phyloP scores from a whole-genome alignment of 768 basidiomycete species.

The Paxillus rubicundulus region DNA sequence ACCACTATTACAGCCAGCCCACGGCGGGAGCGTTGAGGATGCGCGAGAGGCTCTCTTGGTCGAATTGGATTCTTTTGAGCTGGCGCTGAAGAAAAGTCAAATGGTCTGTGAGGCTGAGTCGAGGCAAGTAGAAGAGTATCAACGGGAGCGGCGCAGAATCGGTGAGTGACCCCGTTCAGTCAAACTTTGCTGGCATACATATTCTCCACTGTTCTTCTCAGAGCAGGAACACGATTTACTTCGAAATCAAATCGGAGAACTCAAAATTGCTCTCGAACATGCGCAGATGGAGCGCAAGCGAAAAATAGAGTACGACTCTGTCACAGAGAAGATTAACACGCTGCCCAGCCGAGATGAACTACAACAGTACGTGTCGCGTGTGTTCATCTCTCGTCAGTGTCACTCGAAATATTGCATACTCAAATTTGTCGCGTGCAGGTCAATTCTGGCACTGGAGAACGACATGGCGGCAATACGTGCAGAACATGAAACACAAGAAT shows the following conservation, averaged over 20 bases:
- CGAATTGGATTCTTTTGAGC: slow-evolving; percentile 73
- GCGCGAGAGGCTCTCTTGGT: slow-evolving; percentile 77
- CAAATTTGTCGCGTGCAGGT: slow-evolving; percentile 38
- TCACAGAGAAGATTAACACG: slow-evolving; percentile 80
- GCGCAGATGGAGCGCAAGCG: slow-evolving; percentile 71
- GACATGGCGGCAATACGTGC: slow-evolving; percentile 73
- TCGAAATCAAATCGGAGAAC: slow-evolving; percentile 68
- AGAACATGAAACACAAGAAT: slow-evolving; percentile 73
- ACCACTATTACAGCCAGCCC: slow-evolving; percentile 36
- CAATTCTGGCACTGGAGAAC: slow-evolving; percentile 67
- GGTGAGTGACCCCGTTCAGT: slow-evolving; percentile 44
- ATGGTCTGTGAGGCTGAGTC: slow-evolving; percentile 87
- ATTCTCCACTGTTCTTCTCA: slow-evolving; percentile 22
- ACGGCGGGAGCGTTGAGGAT: slow-evolving; percentile 50
- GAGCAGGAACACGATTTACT: slow-evolving; percentile 71
- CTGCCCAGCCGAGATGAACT: slow-evolving; percentile 75
- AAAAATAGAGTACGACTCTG: slow-evolving; percentile 84
- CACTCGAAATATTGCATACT: neutral
- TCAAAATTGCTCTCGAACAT: slow-evolving; percentile 73
- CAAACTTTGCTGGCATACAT: neutral
- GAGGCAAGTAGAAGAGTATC: slow-evolving; percentile 82
- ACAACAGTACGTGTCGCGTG: slow-evolving; percentile 57
- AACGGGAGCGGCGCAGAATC: slow-evolving; percentile 66
- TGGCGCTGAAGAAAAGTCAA: slow-evolving; percentile 70
- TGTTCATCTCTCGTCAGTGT: neutral